phyloP scores from a whole-genome alignment of 192 early-diverging fungal genomes.

The Gonapodya prolifera region DNA sequence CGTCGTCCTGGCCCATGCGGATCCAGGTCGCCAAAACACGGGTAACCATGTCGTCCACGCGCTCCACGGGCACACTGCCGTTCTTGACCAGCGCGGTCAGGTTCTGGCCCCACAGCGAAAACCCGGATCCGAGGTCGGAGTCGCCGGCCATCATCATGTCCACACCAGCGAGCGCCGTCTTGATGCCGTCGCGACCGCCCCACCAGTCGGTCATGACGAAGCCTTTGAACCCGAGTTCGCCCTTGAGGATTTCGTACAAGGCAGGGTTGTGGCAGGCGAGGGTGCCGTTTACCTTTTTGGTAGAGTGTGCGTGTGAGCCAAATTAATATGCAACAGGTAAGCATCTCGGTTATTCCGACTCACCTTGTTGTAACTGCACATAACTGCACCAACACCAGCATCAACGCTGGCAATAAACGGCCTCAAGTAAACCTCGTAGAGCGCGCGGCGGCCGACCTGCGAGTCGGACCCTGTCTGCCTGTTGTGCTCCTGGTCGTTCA shows the following conservation, averaged over 20 bases:
- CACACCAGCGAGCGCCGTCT: too few relatives aligned
- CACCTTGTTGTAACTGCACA: too few relatives aligned
- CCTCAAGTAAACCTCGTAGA: not conserved
- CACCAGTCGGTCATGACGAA: not conserved
- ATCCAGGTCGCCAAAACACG: slow-evolving; percentile 30
- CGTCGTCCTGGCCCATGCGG: slow-evolving; percentile 22
- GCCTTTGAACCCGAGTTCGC: not conserved
- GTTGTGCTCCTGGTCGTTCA: not conserved
- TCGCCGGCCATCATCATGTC: too few relatives aligned
- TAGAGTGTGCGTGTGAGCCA: too few relatives aligned
- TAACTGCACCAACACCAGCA: not conserved
- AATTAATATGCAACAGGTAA: too few relatives aligned
- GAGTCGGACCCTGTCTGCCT: not conserved
- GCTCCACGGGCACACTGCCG: slow-evolving; percentile 13
- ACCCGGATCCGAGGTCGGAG: too few relatives aligned
- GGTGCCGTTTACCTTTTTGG: too few relatives aligned
- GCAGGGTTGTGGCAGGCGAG: too few relatives aligned
- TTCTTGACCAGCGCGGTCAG: slow-evolving; percentile 13
- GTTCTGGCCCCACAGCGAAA: slow-evolving; percentile 22
- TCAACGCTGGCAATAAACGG: too few relatives aligned
- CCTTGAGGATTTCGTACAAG: not conserved
- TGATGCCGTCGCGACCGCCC: too few relatives aligned
- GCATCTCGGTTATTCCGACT: too few relatives aligned
- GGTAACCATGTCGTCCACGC: slow-evolving; percentile 37
- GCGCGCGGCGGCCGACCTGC: not conserved